phyloP scores from a whole-genome alignment of 1,139 yeast species.

The Candida sp. region DNA sequence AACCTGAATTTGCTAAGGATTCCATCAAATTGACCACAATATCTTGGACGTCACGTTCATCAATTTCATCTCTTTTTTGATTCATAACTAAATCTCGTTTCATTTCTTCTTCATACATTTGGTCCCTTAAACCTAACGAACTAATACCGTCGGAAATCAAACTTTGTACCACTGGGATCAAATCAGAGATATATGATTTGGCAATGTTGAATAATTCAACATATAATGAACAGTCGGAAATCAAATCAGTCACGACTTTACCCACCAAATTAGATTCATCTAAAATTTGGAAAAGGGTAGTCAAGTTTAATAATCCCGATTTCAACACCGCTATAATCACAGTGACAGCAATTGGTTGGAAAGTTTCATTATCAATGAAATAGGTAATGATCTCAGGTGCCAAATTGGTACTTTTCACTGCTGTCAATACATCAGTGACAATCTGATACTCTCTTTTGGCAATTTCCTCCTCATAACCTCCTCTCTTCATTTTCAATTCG shows the following conservation, averaged over 20 bases:
- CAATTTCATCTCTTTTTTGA: slow-evolving; percentile 11
- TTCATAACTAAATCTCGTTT: slow-evolving; percentile 1
- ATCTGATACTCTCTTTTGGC: slow-evolving; percentile 31
- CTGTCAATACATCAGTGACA: slow-evolving; percentile 40
- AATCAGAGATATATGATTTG: slow-evolving; percentile 21
- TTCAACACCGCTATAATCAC: slow-evolving; percentile 29
- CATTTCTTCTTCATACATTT: slow-evolving; percentile 4
- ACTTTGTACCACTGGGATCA: slow-evolving; percentile 26
- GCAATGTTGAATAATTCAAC: slow-evolving; percentile 35
- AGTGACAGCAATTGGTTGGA: slow-evolving; percentile 33
- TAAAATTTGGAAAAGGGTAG: slow-evolving; percentile 34
- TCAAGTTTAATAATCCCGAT: slow-evolving; percentile 29
- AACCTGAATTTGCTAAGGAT: slow-evolving; percentile 40
- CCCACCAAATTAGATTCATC: slow-evolving; percentile 37
- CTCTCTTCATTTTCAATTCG: slow-evolving; percentile 29
- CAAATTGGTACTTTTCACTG: slow-evolving; percentile 35
- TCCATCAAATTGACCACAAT: slow-evolving; percentile 37
- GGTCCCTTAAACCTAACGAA: slow-evolving; percentile 15
- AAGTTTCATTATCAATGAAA: slow-evolving; percentile 29
- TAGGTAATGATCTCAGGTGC: slow-evolving; percentile 36
- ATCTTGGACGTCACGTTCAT: slow-evolving; percentile 25
- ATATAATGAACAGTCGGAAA: slow-evolving; percentile 40
- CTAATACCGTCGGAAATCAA: slow-evolving; percentile 18
- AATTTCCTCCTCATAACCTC: slow-evolving; percentile 21
- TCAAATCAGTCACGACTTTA: slow-evolving; percentile 34